Percentiles rank a stretch among this genome's conserved stretches.
Evolutionary conservation across 2,329 filamentous ascomycete species (phyloP).

Genomic region (Ophiostoma triangulosporum): DNA sequence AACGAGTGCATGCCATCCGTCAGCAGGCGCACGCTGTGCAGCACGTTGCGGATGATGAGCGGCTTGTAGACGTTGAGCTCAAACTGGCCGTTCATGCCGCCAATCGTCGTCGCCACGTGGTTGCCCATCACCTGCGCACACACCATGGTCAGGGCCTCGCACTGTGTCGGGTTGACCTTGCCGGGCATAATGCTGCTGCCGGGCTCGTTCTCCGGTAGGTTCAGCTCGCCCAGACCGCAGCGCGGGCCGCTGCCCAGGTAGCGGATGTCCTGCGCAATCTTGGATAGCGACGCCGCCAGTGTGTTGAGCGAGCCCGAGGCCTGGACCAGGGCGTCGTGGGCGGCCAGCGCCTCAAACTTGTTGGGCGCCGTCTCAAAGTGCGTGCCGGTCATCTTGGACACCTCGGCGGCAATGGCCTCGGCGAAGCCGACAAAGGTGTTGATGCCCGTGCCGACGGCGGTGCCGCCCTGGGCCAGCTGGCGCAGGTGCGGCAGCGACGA

Average conservation of each 20-base stretch:
- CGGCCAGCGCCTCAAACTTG: constrained; percentile 95
- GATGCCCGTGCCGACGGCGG: constrained; percentile 90
- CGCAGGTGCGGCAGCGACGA: constrained; percentile 70
- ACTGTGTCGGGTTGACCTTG: constrained; percentile 98
- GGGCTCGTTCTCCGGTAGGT: constrained; percentile 93
- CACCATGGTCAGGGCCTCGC: constrained; percentile 94
- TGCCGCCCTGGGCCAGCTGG: constrained; percentile 86
- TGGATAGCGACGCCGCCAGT: constrained; percentile 79
- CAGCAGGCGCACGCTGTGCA: constrained; percentile 81
- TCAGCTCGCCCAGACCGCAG: constrained; percentile 87
- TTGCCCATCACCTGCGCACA: constrained; percentile 98
- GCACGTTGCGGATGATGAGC: constrained; percentile 83
- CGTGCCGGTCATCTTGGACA: constrained; percentile 82
- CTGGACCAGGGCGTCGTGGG: constrained; percentile 92
- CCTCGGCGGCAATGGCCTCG: constrained; percentile 80
- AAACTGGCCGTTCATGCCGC: constrained; percentile 95
- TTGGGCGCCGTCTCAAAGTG: constrained; percentile 94
- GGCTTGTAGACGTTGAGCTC: constrained; percentile 99
- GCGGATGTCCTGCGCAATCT: constrained; percentile 95
- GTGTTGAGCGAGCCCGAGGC: constrained; percentile 90
- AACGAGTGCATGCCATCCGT: constrained; percentile 91
- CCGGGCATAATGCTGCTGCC: constrained; percentile 98
- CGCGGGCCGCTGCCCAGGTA: constrained; percentile 93
- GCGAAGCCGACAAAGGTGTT: constrained; percentile 97
- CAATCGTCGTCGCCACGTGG: constrained; percentile 82